Base-by-base conservation (phyloP, 1,284 basidiomycete genomes). In the Fomitopsis betulina region DNA sequence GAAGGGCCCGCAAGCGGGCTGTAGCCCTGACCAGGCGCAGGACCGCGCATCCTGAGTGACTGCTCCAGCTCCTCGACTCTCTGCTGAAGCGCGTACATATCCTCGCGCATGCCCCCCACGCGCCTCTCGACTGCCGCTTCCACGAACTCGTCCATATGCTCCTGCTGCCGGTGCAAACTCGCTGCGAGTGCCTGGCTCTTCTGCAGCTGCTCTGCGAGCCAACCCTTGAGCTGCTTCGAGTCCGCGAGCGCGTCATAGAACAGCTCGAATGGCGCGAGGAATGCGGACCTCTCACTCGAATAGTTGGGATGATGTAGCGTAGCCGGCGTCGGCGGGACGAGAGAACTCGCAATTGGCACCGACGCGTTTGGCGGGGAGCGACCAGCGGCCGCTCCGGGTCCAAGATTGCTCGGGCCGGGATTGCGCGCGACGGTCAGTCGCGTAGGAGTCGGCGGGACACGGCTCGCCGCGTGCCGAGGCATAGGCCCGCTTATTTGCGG, bases 161-260 rank as follows among this genome's bases (percentile, higher is more conserved):
- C 85, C 65, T 82, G 79, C 67, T 84, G 79, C 56, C 79, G 76
- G 37, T 78, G 72, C 56, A 88, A 71, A 27, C 73, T 73, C 63
- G 77, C 72, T 55, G 82, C 74, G 39, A 89, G 75, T 8, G 78
- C 64, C 53, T 80, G 81, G 33, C 84, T 82, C 67, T 80, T 82
- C 65, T 84, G 81, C 39, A 91, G 69, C 71, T 91, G 89, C 56
- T 90, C 88, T 21, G 77, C 76, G 6, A 92, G 77, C 86, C 87
- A 91, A 42, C 69, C 67, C 73, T 89, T 89, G 58, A 91, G 79
- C 67, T 88, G 83, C 67, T 82, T 85, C 43, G 87, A 84, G 68
- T 91, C 88, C 59, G 85, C 82, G 38, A 93, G 78, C 2, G 89
- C 85, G 60, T 90, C 87, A 65, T 91, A 92, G 71, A 93, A 91